Evolutionary conservation across 345 rosid genomes (phyloP), one percentile per base, ranked within the genome.

Genomic region (Ceriops decandra): DNA sequence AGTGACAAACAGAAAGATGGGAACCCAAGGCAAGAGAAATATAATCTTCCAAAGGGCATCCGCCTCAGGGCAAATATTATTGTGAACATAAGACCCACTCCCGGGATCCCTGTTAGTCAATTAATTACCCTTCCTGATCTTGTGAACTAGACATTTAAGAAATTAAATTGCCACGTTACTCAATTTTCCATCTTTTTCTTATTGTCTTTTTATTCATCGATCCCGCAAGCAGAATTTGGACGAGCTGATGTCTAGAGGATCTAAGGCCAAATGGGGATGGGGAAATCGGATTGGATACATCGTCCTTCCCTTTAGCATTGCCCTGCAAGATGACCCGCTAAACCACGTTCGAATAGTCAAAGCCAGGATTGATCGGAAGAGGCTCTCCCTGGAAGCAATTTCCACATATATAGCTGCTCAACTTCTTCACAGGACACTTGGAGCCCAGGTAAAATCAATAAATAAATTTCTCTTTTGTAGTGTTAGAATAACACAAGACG

Each of bases 251-350:
- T 66, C 27, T 0, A 60, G 74, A 54, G 69, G 52, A 7, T 35
- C 57, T 1, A 70, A 65, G 26, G 70, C 66, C 5, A 68, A 69
- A 62, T 82, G 78, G 74, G 78, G 78, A 52, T 76, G 83, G 83
- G 86, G 86, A 2, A 82, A 82, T 35, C 42, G 69, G 64, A 80
- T 80, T 13, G 86, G 82, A 28, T 80, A 66, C n/a, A 6, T 77
- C 8, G 11, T 77, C 31, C 69, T 75, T 17, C 86, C 86, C 16
- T 68, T 82, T 62, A 64, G 47, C 5, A 70, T 82, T 57, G 76
- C 42, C 24, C 24, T 74, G n/a, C 64, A 71, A 57, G 76, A 75
- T 15, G 69, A 82, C n/a, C 83, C 83, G 15, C 58, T 82, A n/a
- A 66, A 77, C 47, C 62, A 80, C 49, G 6, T 82, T 61, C 72